Evolutionary conservation across 2,329 filamentous ascomycete genomes (phyloP).

Genomic region (Verticillium isaacii): DNA sequence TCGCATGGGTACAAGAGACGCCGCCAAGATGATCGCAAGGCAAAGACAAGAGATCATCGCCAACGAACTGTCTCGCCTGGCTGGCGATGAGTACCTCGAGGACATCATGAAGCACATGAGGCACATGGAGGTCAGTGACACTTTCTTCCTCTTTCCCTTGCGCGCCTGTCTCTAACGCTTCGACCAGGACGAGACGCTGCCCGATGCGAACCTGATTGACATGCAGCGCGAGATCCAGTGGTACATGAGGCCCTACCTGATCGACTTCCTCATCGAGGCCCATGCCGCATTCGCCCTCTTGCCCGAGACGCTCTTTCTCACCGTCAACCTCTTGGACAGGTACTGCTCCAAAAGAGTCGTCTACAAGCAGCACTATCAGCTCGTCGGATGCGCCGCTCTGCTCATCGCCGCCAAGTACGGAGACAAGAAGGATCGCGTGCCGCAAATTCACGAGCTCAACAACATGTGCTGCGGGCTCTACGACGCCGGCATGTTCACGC

Average conservation of each 20-base stretch:
- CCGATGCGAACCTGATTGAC: conserved; percentile 96
- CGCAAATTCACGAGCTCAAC: conserved; percentile 93
- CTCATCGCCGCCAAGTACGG: conserved; percentile 98
- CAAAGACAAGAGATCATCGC: conserved; percentile 84
- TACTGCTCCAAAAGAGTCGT: conserved; percentile 98
- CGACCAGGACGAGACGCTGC: conserved; percentile 70
- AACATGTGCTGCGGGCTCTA: conserved; percentile 99
- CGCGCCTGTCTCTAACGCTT: conserved; percentile 9
- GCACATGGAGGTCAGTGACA: conserved; percentile 72
- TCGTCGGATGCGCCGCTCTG: conserved; percentile 92
- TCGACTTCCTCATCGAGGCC: conserved; percentile 97
- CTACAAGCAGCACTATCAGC: conserved; percentile 98
- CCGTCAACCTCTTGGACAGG: conserved; percentile 91
- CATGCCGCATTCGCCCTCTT: conserved; percentile 92
- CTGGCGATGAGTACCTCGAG: conserved; percentile 87
- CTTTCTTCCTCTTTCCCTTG: background rate
- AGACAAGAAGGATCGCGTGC: conserved; percentile 98
- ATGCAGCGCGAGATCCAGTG: conserved; percentile 99
- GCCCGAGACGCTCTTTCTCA: conserved; percentile 91
- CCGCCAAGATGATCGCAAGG: conserved; percentile 71
- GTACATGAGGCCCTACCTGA: conserved; percentile 98
- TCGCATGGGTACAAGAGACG: conserved; percentile 68
- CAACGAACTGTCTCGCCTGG: conserved; percentile 79
- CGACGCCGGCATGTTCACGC: conserved; percentile 98
- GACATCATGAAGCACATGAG: conserved; percentile 93